Conservation (phyloP, 2,329 filamentous ascomycete genomes). For the Aspergillus fischeri region DNA sequence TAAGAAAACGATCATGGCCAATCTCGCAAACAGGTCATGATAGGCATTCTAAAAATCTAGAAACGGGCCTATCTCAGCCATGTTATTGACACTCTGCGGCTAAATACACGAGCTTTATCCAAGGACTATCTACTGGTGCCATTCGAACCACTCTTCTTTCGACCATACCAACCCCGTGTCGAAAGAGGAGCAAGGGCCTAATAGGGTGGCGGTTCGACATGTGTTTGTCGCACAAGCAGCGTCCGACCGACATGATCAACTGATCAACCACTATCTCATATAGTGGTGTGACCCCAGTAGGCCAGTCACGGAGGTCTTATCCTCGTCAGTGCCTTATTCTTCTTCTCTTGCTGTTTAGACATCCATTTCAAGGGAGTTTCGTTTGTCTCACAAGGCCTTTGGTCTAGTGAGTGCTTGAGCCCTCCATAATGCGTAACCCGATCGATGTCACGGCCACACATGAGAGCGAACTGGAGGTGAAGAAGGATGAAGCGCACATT, state of each 20-base stretch:
- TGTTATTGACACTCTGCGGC: not conserved
- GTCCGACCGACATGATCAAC: not conserved
- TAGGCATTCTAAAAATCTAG: not conserved
- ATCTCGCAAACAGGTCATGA: not conserved
- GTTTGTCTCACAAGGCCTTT: not conserved
- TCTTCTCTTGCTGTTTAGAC: not conserved
- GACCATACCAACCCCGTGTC: not conserved
- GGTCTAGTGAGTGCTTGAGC: not conserved
- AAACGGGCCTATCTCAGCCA: too few relatives aligned
- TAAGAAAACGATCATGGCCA: not conserved
- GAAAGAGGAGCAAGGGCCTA: not conserved
- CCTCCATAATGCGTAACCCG: not conserved
- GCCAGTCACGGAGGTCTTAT: not conserved
- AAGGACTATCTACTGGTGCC: not conserved
- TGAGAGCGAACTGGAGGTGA: not conserved
- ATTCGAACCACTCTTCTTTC: not conserved
- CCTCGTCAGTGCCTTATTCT: not conserved
- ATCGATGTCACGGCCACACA: not conserved
- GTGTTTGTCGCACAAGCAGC: not conserved
- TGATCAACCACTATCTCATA: not conserved
- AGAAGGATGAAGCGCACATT: conserved; percentile 23
- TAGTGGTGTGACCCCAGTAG: not conserved
- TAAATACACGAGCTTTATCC: not conserved
- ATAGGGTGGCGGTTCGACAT: not conserved
- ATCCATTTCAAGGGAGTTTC: not conserved